These are phyloP conservation scores for Adansonia madagascariensis DNA, from an alignment of 441 rosid species.

Conservation along the genomic window DNA sequence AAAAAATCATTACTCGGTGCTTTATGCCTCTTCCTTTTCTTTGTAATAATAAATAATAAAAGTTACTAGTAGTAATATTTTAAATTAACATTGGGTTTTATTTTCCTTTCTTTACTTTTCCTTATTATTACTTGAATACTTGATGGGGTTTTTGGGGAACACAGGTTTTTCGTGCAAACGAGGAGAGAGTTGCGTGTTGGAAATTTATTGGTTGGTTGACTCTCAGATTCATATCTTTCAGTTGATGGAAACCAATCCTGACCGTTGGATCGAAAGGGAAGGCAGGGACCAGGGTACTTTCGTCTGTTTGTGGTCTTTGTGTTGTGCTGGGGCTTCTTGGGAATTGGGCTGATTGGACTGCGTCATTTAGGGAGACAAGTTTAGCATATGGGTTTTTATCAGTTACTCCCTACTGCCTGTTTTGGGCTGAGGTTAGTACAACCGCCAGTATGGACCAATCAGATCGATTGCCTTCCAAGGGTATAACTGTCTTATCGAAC, in stretches of 20 bases:
- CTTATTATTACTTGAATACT: not conserved
- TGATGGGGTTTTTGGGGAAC: not conserved
- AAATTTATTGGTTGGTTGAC: slow-evolving; percentile 29
- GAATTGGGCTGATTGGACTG: slow-evolving; percentile 38
- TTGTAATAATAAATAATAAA: not conserved
- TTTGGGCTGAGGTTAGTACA: not conserved
- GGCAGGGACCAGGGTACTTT: not conserved
- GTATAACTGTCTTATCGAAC: not conserved
- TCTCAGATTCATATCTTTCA: slow-evolving; percentile 19
- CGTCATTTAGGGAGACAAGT: slow-evolving; percentile 42
- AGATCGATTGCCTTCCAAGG: not conserved
- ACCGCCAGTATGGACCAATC: slow-evolving; percentile 24
- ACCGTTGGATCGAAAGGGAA: slow-evolving; percentile 36
- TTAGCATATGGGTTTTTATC: not conserved
- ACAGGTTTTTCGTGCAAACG: no score
- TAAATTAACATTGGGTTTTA: not conserved
- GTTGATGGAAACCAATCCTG: slow-evolving; percentile 30
- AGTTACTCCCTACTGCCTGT: not conserved
- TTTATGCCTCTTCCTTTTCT: not conserved
- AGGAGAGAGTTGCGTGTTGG: not conserved
- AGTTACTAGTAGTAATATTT: not conserved
- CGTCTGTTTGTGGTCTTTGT: slow-evolving; percentile 22
- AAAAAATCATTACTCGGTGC: not conserved
- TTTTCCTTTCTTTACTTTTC: not conserved
- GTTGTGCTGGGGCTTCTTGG: slow-evolving; percentile 22